These are phyloP conservation scores for Plasmodium gonderi DNA, from an alignment of 169 alveolate genomes.

Conservation along the genomic window DNA sequence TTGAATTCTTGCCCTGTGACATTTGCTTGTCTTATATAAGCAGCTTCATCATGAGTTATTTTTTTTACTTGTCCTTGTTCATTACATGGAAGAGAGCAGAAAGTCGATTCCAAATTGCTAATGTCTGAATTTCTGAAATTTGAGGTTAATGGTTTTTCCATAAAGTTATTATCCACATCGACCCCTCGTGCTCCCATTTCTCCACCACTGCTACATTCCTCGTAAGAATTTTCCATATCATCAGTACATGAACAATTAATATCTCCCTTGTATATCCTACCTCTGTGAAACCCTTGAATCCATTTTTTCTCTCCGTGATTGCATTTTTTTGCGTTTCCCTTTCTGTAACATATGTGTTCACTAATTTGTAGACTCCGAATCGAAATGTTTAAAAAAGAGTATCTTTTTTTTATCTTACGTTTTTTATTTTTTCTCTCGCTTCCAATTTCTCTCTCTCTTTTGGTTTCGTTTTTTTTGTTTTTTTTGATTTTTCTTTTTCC, in stretches of 20 bases:
- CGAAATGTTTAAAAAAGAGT: constrained; percentile 43
- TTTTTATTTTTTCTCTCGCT: background rate
- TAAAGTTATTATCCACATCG: background rate
- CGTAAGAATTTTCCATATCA: no score
- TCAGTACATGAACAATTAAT: no score
- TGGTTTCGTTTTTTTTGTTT: background rate
- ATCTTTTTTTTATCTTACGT: background rate
- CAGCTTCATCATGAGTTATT: background rate
- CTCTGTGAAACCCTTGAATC: no score
- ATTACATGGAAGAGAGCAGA: background rate
- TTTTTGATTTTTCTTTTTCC: background rate
- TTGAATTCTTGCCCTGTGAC: background rate
- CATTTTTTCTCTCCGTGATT: no score
- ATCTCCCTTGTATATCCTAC: no score
- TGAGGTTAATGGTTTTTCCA: background rate
- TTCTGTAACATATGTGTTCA: background rate
- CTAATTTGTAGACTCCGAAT: constrained; percentile 15
- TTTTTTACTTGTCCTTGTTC: background rate
- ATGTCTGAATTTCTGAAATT: background rate
- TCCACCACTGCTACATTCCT: background rate
- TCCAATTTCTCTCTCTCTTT: background rate
- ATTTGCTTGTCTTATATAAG: background rate
- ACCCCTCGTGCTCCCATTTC: background rate
- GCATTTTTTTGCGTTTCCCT: constrained; percentile 5
- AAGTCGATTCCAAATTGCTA: background rate